Percentiles rank a stretch among this genome's conserved stretches.
These are phyloP conservation scores for Theileria luwenshuni DNA, from an alignment of 169 alveolate species.

Conservation along the genomic window DNA sequence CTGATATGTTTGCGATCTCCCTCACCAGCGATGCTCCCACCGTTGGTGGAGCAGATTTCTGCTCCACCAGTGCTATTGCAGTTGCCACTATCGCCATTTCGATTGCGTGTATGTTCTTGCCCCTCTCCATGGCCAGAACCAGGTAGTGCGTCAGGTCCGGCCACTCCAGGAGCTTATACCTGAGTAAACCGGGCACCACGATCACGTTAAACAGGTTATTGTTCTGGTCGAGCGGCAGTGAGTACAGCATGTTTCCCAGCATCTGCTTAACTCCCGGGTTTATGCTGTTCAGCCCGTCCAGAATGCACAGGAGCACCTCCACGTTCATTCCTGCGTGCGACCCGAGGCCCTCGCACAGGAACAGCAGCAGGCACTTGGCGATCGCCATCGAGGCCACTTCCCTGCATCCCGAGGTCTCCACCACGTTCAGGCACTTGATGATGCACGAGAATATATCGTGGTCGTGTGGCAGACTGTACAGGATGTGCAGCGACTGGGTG, in stretches of 20 bases:
- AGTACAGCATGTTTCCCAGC: slow-evolving; percentile 38
- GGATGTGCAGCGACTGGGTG: slow-evolving; percentile 60
- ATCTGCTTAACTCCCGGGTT: slow-evolving; percentile 61
- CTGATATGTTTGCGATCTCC: slow-evolving; percentile 34
- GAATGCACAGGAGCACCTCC: slow-evolving; percentile 58
- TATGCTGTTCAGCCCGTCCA: slow-evolving; percentile 57
- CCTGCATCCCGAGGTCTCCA: slow-evolving; percentile 50
- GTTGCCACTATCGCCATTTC: slow-evolving; percentile 66
- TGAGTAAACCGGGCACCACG: slow-evolving; percentile 56
- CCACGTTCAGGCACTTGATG: slow-evolving; percentile 44
- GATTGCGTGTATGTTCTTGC: slow-evolving; percentile 56
- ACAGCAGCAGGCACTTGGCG: slow-evolving; percentile 54
- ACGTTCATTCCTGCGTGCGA: slow-evolving; percentile 57
- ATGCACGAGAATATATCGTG: slow-evolving; percentile 64
- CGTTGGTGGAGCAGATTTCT: slow-evolving; percentile 52
- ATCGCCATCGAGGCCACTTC: slow-evolving; percentile 59
- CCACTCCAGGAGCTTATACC: slow-evolving; percentile 65
- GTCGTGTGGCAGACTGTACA: slow-evolving; percentile 63
- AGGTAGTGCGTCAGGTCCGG: slow-evolving; percentile 55
- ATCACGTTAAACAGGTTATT: slow-evolving; percentile 60
- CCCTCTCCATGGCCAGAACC: slow-evolving; percentile 64
- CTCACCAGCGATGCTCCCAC: slow-evolving; percentile 41
- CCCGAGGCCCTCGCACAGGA: slow-evolving; percentile 65
- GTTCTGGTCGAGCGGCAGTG: slow-evolving; percentile 55
- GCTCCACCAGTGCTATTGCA: slow-evolving; percentile 64